A percentile compares a stretch with the other conserved stretches of the same genome.
Evolutionary conservation across 495 filamentous ascomycete species (phyloP).

Genomic region (Penicillium roqueforti): DNA sequence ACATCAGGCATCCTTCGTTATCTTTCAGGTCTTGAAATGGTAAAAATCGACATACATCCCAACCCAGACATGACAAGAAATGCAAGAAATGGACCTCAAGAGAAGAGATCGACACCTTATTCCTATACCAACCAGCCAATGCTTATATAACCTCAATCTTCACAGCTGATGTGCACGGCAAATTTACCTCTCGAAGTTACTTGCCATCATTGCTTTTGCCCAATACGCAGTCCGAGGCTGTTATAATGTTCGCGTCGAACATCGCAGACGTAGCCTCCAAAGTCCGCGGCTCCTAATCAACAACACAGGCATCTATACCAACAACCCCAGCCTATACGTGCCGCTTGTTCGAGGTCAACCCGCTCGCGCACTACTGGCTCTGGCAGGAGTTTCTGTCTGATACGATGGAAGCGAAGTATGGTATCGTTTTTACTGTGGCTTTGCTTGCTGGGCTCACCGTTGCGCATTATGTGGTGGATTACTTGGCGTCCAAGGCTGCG

Average conservation of each 20-base stretch:
- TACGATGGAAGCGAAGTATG: conserved; percentile 62
- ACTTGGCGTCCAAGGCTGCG: conserved; percentile 64
- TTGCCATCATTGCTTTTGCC: conserved; percentile 52
- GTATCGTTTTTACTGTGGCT: conserved; percentile 72
- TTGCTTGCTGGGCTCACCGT: conserved; percentile 55
- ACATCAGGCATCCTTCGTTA: not conserved
- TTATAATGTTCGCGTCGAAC: conserved; percentile 40
- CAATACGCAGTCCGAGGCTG: conserved; percentile 57
- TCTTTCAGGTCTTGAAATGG: not conserved
- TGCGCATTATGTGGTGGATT: conserved; percentile 64
- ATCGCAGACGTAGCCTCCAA: conserved; percentile 44
- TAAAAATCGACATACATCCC: not conserved
- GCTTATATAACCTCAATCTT: conserved; percentile 44
- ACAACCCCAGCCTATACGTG: conserved; percentile 51
- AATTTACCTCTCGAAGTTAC: conserved; percentile 51
- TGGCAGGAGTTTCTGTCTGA: conserved; percentile 61
- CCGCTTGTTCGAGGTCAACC: conserved; percentile 70
- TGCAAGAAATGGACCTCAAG: conserved; percentile 28
- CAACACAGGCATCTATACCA: conserved; percentile 64
- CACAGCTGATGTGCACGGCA: conserved; percentile 54
- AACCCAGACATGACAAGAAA: conserved; percentile 19
- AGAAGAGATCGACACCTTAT: conserved; percentile 25
- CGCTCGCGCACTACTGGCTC: conserved; percentile 62
- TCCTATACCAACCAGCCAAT: not conserved
- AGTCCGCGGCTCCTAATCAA: conserved; percentile 61